These are phyloP conservation scores for Fusarium annulatum DNA, from an alignment of 2,329 filamentous ascomycete species.

Conservation along the genomic window DNA sequence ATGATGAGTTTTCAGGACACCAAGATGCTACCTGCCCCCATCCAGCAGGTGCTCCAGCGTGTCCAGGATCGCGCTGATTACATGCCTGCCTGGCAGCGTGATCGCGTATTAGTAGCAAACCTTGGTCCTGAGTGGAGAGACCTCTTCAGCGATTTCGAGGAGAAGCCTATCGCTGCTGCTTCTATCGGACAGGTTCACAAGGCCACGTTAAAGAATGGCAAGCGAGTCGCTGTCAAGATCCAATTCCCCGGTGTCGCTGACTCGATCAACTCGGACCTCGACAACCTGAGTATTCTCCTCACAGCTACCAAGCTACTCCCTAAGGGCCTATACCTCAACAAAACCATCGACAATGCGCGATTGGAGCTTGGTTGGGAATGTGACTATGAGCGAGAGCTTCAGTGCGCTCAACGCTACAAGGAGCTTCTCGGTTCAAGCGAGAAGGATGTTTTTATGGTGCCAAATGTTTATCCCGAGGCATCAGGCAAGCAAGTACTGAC, in stretches of 20 bases:
- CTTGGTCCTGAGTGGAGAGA: conserved; percentile 87
- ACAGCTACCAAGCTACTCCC: conserved; percentile 91
- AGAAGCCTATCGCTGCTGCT: conserved; percentile 91
- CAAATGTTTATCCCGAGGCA: conserved; percentile 80
- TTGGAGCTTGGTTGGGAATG: conserved; percentile 96
- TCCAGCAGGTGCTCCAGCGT: conserved; percentile 90
- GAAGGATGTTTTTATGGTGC: conserved; percentile 79
- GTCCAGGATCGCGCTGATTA: conserved; percentile 98
- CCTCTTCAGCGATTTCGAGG: conserved; percentile 85
- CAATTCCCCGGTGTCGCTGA: conserved; percentile 96
- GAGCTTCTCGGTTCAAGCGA: conserved; percentile 73
- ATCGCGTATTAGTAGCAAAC: conserved; percentile 82
- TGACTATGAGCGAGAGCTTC: conserved; percentile 90
- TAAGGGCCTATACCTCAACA: conserved; percentile 92
- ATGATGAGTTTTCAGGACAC: conserved; percentile 99
- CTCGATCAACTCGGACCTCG: conserved; percentile 96
- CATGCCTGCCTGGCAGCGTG: conserved; percentile 93
- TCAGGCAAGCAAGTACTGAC: conserved; percentile 89
- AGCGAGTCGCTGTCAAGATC: conserved; percentile 91
- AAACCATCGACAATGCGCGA: conserved; percentile 95
- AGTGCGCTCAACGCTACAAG: conserved; percentile 80
- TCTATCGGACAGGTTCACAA: conserved; percentile 97
- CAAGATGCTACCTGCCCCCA: conserved; percentile 89
- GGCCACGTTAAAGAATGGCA: conserved; percentile 79
- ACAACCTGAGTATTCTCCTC: conserved; percentile 90